Base-by-base conservation (phyloP, 2,329 filamentous ascomycete species). In the Botrytis elliptica region DNA sequence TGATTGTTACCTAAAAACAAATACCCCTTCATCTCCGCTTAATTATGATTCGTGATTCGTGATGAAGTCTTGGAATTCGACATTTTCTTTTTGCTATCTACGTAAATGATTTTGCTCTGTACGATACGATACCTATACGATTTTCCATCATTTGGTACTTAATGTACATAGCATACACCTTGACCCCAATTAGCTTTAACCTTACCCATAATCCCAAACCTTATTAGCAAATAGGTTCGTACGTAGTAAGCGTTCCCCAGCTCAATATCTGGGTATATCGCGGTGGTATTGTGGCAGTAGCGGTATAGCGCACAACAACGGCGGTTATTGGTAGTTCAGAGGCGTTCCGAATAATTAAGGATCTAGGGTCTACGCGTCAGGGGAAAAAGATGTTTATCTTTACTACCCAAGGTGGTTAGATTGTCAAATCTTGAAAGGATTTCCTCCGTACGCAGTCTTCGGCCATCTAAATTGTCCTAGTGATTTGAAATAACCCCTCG, bases 201-300 rank as follows among this genome's bases (percentile, higher is more conserved):
- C 36, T n/a, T n/a, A n/a, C 18, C 38, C 25, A n/a, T 5, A 42
- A 16, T 40, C 25, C 14, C 36, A 63, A 63, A 42, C 60, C 36
- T 42, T 63, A 63, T 18, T 40, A 40, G 59, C 36, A 62, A 40
- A n/a, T 40, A 40, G 14, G 38, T n/a, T 57, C 25, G 20, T 40
- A 40, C 6, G 18, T 57, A 16, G 52, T 29, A 40, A n/a, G 36
- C 36, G 59, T 25, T 33, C 59, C 59, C 38, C 36, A 62, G 60
- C 60, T 40, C 60, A 18, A 18, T 9, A 63, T 63, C 60, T 63
- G 60, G 60, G 60, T 63, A 63, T 63, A 63, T 63, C 18, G 60
- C 60, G 60, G 60, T 40, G 36, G 33, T 18, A 29, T 55, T 29
- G n/a, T 55, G n/a, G 36, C 60, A 63, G 36, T 16, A 38, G 36